Conservation (phyloP, 2,329 filamentous ascomycete species). For the Fusarium sp. region DNA sequence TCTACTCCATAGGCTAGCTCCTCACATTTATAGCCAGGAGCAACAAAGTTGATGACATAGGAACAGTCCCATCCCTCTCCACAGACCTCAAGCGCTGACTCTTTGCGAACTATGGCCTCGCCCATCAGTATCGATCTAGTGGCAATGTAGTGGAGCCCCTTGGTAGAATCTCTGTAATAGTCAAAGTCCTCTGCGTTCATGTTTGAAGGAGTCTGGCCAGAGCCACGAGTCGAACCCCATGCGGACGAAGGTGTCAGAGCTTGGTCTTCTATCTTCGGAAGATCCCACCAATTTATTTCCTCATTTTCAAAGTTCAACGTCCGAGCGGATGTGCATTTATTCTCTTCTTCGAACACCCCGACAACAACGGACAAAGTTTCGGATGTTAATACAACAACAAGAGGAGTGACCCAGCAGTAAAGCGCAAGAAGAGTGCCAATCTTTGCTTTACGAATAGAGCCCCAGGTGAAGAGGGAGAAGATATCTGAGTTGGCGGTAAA, state of each 20-base stretch:
- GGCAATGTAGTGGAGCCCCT: not conserved
- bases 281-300: not conserved
- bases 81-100: not conserved
- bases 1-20: not conserved
- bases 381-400: not conserved
- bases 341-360: rapidly evolving
- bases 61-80: conserved; percentile 7
- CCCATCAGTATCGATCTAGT: rapidly evolving
- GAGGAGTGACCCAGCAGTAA: not conserved
- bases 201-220: not conserved
- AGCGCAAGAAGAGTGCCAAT: rapidly evolving
- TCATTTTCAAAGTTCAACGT: not conserved
- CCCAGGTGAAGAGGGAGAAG: not conserved
- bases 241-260: no score
- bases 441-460: rapidly evolving
- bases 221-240: not conserved
- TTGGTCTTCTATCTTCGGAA: no score
- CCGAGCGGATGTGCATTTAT: not conserved
- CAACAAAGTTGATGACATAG: not conserved
- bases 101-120: rapidly evolving
- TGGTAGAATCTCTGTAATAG: rapidly evolving
- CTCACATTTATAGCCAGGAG: conserved; percentile 13
- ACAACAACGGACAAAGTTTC: rapidly evolving
- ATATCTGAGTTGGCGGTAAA: not conserved
- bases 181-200: rapidly evolving